phyloP scores from a whole-genome alignment of 805 yeast genomes.

The Monosporozyma aerobia region DNA sequence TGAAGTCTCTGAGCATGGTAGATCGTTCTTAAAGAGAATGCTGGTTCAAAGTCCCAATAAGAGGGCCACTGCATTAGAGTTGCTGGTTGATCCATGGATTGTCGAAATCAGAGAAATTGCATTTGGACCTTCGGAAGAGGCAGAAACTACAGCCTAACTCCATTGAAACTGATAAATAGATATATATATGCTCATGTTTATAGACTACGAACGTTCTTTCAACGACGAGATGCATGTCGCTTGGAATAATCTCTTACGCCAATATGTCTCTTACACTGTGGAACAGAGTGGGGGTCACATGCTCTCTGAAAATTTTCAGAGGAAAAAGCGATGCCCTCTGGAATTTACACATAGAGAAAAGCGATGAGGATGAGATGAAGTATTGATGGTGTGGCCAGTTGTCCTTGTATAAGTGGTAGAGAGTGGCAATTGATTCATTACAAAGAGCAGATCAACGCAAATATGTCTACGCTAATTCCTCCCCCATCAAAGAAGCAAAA shows the following conservation, averaged over 20 bases:
- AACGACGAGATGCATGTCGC: too few relatives aligned
- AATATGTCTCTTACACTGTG: too few relatives aligned
- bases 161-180: too few relatives aligned
- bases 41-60: conserved; percentile 73
- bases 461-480: conserved; percentile 87
- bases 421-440: background rate
- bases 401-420: background rate
- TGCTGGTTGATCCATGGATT: conserved; percentile 86
- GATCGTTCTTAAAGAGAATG: conserved; percentile 60
- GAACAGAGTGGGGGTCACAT: background rate
- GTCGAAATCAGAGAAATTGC: conserved; percentile 60
- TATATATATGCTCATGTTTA: too few relatives aligned
- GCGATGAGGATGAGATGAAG: background rate
- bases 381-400: background rate
- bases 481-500: conserved; percentile 88
- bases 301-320: background rate
- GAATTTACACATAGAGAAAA: background rate
- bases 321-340: background rate
- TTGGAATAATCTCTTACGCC: too few relatives aligned
- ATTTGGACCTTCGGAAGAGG: conserved; percentile 33
- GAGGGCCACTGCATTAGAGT: conserved; percentile 76
- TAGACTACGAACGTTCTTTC: too few relatives aligned
- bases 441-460: background rate
- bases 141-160: background rate
- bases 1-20: conserved; percentile 70